Conservation (phyloP, 371 early-diverging fungal species). For the Homolaphlyctis polyrhiza region DNA sequence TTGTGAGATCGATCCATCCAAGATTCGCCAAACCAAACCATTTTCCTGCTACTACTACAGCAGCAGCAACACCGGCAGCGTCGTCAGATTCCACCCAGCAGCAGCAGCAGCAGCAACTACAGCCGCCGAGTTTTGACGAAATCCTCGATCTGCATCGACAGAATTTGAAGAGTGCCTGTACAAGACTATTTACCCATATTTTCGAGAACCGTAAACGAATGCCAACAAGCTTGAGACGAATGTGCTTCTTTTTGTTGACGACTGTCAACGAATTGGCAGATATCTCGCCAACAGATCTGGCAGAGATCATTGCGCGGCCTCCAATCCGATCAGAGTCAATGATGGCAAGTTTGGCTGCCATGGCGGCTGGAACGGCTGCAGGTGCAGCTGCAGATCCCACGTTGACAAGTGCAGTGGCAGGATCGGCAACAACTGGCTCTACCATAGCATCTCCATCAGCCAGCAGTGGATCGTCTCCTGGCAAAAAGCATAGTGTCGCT, state of each 20-base stretch:
- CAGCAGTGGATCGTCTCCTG: too few relatives aligned
- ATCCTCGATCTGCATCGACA: neutral
- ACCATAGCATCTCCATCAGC: too few relatives aligned
- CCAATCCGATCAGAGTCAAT: neutral
- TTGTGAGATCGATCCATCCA: slow-evolving; percentile 44
- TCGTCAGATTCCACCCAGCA: neutral
- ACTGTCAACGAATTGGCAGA: slow-evolving; percentile 14
- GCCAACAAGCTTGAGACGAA: slow-evolving; percentile 24
- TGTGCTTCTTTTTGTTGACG: slow-evolving; percentile 26
- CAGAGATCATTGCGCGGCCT: too few relatives aligned
- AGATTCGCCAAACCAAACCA: slow-evolving; percentile 4
- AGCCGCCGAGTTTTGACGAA: too few relatives aligned
- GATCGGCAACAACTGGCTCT: too few relatives aligned
- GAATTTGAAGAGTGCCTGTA: slow-evolving; percentile 18
- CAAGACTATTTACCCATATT: slow-evolving; percentile 14
- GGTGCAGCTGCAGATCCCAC: neutral
- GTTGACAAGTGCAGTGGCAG: neutral
- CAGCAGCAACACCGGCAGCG: neutral
- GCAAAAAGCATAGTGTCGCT: too few relatives aligned
- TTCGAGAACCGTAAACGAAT: slow-evolving; percentile 19
- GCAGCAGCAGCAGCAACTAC: slow-evolving; percentile 6
- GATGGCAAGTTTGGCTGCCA: neutral
- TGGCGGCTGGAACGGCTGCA: too few relatives aligned
- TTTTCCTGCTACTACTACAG: neutral
- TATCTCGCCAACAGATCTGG: neutral